Percentiles rank a stretch among this genome's conserved stretches.
phyloP scores from a whole-genome alignment of 805 yeast genomes.

The Wickerhamiella australiensis region DNA sequence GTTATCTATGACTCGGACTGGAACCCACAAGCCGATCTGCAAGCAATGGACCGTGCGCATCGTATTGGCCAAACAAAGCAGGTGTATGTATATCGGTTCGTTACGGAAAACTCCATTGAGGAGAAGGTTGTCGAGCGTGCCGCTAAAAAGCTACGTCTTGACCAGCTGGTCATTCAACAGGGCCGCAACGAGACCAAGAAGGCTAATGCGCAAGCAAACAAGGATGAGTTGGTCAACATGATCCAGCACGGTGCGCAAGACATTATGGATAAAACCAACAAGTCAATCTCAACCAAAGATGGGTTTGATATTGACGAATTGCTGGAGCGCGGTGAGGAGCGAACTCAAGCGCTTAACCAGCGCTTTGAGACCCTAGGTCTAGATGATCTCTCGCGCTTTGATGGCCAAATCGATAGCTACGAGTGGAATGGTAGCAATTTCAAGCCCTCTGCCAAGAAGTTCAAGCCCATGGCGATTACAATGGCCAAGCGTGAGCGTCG shows the following conservation, averaged over 20 bases:
- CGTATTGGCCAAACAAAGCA: conserved; percentile 96
- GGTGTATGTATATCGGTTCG: conserved; percentile 82
- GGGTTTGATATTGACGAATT: conserved; percentile 65
- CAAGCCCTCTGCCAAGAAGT: conserved; percentile 37
- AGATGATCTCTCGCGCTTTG: conserved; percentile 86
- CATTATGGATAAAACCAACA: conserved; percentile 48
- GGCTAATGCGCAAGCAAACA: conserved; percentile 33
- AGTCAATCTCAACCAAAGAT: conserved; percentile 19
- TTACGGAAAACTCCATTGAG: conserved; percentile 91
- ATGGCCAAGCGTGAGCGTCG: conserved; percentile 52
- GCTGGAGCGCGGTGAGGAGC: conserved; percentile 65
- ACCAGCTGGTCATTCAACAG: conserved; percentile 91
- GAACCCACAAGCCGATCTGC: conserved; percentile 97
- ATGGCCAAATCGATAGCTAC: conserved; percentile 57
- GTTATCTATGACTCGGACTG: conserved; percentile 86
- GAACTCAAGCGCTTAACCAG: conserved; percentile 65
- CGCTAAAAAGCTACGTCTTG: conserved; percentile 82
- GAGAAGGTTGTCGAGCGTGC: conserved; percentile 94
- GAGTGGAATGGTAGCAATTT: conserved; percentile 93
- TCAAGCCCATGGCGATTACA: conserved; percentile 47
- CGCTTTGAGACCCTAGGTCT: conserved; percentile 78
- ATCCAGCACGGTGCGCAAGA: conserved; percentile 93
- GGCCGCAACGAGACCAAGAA: conserved; percentile 44
- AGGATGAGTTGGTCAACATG: conserved; percentile 85
- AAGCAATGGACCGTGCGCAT: conserved; percentile 97